Base-by-base conservation (phyloP, 257 asterid species). In the Oldenlandia corymbosa region DNA sequence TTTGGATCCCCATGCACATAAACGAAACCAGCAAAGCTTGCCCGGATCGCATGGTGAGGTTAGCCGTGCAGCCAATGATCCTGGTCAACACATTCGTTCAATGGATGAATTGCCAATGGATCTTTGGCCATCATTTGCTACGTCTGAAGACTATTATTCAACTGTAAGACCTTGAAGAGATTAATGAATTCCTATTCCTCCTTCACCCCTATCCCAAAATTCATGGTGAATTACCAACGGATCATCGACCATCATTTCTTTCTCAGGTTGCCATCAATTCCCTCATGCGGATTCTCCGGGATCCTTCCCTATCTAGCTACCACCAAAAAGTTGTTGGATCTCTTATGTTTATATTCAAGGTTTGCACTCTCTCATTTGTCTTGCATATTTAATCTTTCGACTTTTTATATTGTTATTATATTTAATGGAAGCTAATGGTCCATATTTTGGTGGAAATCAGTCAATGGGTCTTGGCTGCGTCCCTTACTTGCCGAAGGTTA, bases 101-200 rank as follows among this genome's bases (percentile, higher is more conserved):
- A 83, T 83, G 86, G 96, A 90, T 75, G 97, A 85, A 78, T 76
- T 90, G 66, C 91, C 96, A 63, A 81, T 83, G 90, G 97, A 93
- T 83, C 92, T 93, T 55, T 93, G 99, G 96, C 99, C 99, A 68
- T 90, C 97, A 71, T 90, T 90, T 83, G 95, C 97, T 34, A 90
- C 96, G 59, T 87, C 99, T 26, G 99, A 93, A 78, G 99, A 93
- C 81, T 93, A 93, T 74, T 85, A 87, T 72, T 88, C 97, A 72
- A 93, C 97, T 24, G 99, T 93, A 81, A 80, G 88, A 51, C 75
- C 66, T 62, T 60, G 73, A 78, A 70, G 48, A 53, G 27, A 23
- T 14, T 20, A 18, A n/a, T 58, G 63, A 68, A 50, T 71, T 28
- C 50, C 24, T 61, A 32, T 42, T 51, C 43, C 58, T 50, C 54